phyloP scores from a whole-genome alignment of 2,329 filamentous ascomycete genomes.

The Fusarium nurragi region DNA sequence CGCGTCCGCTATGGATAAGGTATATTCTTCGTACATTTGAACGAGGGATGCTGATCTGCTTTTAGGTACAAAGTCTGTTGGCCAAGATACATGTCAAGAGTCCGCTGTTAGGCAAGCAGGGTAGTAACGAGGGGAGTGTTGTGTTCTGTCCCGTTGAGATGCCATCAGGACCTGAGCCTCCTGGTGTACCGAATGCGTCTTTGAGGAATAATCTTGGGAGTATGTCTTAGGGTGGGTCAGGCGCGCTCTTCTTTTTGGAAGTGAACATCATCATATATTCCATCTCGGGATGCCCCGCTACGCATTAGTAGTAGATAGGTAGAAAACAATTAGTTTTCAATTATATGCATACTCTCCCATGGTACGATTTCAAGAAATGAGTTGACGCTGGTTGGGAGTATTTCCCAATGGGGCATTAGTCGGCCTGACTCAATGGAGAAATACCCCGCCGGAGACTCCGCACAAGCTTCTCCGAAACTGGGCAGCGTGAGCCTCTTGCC shows the following conservation, averaged over 20 bases:
- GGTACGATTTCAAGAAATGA: no score
- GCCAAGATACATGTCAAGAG: conserved; percentile 19
- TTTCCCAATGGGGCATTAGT: no score
- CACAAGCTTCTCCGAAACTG: no score
- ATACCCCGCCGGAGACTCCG: no score
- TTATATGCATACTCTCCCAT: no score
- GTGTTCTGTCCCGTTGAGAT: conserved; percentile 40
- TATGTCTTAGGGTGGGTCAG: not conserved
- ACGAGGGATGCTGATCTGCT: not conserved
- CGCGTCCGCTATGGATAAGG: conserved; percentile 39
- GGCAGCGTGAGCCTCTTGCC: no score
- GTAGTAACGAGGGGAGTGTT: conserved; percentile 24
- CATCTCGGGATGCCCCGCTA: no score
- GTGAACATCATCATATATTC: no score
- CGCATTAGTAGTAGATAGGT: no score
- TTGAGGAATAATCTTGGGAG: conserved; percentile 7
- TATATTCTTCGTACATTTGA: not conserved
- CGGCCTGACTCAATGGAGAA: no score
- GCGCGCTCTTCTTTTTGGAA: no score
- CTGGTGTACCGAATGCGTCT: conserved; percentile 25
- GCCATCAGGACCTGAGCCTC: conserved; percentile 1
- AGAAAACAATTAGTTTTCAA: not conserved
- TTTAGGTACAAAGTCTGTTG: conserved; percentile 30
- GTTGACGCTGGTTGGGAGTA: no score
- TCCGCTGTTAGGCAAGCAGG: conserved; percentile 30